These are phyloP conservation scores for Claviceps paspali DNA, from an alignment of 2,329 filamentous ascomycete species.

Conservation along the genomic window DNA sequence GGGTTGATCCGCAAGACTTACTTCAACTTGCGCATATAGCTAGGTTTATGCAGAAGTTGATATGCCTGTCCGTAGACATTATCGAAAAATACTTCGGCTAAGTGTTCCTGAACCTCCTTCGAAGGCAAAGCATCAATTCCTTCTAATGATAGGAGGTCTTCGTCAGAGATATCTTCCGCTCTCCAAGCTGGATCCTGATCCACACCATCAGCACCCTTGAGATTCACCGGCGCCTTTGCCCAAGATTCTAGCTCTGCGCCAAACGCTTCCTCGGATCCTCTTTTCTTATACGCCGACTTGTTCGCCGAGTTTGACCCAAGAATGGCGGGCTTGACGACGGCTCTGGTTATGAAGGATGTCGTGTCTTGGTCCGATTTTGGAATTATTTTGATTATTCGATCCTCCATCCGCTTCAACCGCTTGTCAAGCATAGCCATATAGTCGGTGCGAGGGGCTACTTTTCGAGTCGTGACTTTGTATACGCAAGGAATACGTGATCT, in stretches of 20 bases:
- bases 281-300: conserved; percentile 52
- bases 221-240: conserved; percentile 46
- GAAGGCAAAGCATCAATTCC: conserved; percentile 70
- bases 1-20: conserved; percentile 25
- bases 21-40: conserved; percentile 80
- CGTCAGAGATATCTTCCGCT: conserved; percentile 51
- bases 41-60: conserved; percentile 87
- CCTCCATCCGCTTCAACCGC: conserved; percentile 90
- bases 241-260: conserved; percentile 67
- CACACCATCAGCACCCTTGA: conserved; percentile 28
- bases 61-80: conserved; percentile 93
- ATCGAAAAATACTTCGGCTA: conserved; percentile 91
- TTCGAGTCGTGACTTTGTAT: conserved; percentile 91
- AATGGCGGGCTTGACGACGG: conserved; percentile 68
- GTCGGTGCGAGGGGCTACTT: conserved; percentile 85
- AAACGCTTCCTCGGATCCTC: conserved; percentile 77
- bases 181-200: conserved; percentile 29
- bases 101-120: conserved; percentile 79
- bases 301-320: conserved; percentile 32
- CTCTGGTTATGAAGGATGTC: conserved; percentile 53
- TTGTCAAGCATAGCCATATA: conserved; percentile 99
- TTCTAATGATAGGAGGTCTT: conserved; percentile 64
- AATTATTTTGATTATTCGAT: conserved; percentile 88
- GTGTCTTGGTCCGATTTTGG: conserved; percentile 70
- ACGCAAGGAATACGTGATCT: conserved; percentile 88